These are phyloP conservation scores for Wickerhamomyces subpelliculosus DNA, from an alignment of 805 yeast genomes.

Conservation along the genomic window DNA sequence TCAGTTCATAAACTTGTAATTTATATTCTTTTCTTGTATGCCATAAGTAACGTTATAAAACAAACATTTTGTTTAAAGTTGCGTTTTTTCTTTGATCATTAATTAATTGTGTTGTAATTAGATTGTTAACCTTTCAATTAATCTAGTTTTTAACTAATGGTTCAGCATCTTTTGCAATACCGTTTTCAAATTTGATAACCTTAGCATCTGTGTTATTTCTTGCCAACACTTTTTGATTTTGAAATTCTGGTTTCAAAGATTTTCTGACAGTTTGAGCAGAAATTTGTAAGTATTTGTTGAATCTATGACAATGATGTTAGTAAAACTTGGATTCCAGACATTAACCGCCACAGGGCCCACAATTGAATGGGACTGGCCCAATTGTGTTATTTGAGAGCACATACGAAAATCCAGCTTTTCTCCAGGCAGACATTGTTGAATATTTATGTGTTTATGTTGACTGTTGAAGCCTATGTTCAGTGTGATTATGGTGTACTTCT, in stretches of 20 bases:
- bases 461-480: too few relatives aligned
- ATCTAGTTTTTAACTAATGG: slow-evolving; percentile 29
- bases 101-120: too few relatives aligned
- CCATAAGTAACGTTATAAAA: too few relatives aligned
- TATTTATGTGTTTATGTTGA: slow-evolving; percentile 1
- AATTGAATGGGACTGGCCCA: too few relatives aligned
- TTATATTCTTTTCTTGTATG: too few relatives aligned
- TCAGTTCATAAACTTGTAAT: too few relatives aligned
- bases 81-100: too few relatives aligned
- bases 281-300: slow-evolving; percentile 84
- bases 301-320: slow-evolving; percentile 29
- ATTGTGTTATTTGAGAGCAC: slow-evolving; percentile 20
- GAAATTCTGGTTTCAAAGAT: slow-evolving; percentile 81
- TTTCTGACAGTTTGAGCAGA: slow-evolving; percentile 86
- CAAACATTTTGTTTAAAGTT: too few relatives aligned
- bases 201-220: slow-evolving; percentile 73
- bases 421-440: slow-evolving; percentile 47
- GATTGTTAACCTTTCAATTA: too few relatives aligned
- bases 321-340: not conserved
- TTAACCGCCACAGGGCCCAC: too few relatives aligned
- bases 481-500: too few relatives aligned
- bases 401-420: slow-evolving; percentile 60
- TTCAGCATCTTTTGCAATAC: slow-evolving; percentile 38
- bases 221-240: slow-evolving; percentile 58
- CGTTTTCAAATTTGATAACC: slow-evolving; percentile 65